A percentile compares a stretch with the other conserved stretches of the same genome.
phyloP scores from a whole-genome alignment of 306 rosid species.

The Vicia faba region DNA sequence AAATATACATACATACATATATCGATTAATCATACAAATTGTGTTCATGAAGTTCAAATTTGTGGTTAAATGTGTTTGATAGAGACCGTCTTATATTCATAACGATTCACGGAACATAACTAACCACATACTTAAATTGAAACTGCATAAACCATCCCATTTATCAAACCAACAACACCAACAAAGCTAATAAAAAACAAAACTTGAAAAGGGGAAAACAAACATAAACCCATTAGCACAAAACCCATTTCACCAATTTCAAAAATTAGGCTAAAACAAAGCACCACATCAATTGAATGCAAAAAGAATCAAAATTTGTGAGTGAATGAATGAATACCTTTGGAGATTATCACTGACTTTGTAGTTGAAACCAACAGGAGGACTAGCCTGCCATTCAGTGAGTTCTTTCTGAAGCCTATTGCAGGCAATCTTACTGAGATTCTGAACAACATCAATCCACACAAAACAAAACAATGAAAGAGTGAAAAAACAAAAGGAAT shows the following conservation, averaged over 20 bases:
- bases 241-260: slow-evolving; percentile 7
- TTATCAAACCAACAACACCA: neutral
- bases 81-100: too few species aligned
- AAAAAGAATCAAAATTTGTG: neutral
- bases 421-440: slow-evolving; percentile 97
- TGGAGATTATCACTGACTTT: slow-evolving; percentile 96
- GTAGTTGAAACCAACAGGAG: slow-evolving; percentile 92
- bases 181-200: slow-evolving; percentile 20
- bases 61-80: neutral
- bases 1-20: neutral
- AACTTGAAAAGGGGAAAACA: neutral
- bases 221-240: neutral
- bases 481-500: neutral
- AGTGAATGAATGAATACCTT: slow-evolving; percentile 56
- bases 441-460: slow-evolving; percentile 45
- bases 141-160: neutral
- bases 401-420: slow-evolving; percentile 99
- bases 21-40: neutral
- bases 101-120: neutral
- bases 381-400: slow-evolving; percentile 95
- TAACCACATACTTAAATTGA: neutral
- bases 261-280: neutral
- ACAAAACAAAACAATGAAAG: neutral
- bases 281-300: neutral
- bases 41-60: neutral